These are phyloP conservation scores for Hypoxylon crocopeplum DNA, from an alignment of 495 filamentous ascomycete species.

Conservation along the genomic window DNA sequence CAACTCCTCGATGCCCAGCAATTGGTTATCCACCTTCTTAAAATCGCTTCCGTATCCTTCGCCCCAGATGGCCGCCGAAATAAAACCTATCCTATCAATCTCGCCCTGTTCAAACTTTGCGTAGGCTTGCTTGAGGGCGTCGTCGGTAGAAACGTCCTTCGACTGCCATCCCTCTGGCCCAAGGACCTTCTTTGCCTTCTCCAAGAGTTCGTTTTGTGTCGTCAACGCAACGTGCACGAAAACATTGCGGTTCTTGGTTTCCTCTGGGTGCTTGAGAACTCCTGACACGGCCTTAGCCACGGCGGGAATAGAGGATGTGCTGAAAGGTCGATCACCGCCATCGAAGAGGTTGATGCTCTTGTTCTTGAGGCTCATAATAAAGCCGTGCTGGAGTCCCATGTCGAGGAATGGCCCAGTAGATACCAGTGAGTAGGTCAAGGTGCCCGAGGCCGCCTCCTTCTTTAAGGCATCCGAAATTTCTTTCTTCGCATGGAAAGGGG, in stretches of 20 bases:
- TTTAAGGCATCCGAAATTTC: conserved; percentile 43
- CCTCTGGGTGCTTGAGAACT: conserved; percentile 51
- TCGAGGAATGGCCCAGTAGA: conserved; percentile 52
- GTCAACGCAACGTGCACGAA: conserved; percentile 46
- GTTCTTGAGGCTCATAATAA: conserved; percentile 49
- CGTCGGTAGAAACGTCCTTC: conserved; percentile 24
- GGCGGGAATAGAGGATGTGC: conserved; percentile 46
- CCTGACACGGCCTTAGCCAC: conserved; percentile 52
- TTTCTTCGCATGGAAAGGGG: conserved; percentile 51
- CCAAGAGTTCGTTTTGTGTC: conserved; percentile 55
- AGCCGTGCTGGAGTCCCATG: conserved; percentile 42
- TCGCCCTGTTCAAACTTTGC: conserved; percentile 41
- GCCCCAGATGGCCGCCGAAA: conserved; percentile 45
- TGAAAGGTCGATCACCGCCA: conserved; percentile 52
- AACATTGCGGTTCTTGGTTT: conserved; percentile 56
- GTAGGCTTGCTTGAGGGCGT: conserved; percentile 38
- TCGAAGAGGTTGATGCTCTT: conserved; percentile 52
- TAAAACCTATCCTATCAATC: conserved; percentile 36
- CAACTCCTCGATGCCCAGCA: conserved; percentile 37
- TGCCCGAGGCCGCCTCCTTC: conserved; percentile 37
- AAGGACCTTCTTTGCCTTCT: conserved; percentile 48
- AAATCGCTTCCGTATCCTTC: conserved; percentile 48
- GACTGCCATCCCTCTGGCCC: conserved; percentile 41
- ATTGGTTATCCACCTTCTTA: conserved; percentile 36
- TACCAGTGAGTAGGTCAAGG: conserved; percentile 53